These are phyloP conservation scores for Fragilaria crotonensis DNA, from an alignment of 108 stramenopile species.

Conservation along the genomic window DNA sequence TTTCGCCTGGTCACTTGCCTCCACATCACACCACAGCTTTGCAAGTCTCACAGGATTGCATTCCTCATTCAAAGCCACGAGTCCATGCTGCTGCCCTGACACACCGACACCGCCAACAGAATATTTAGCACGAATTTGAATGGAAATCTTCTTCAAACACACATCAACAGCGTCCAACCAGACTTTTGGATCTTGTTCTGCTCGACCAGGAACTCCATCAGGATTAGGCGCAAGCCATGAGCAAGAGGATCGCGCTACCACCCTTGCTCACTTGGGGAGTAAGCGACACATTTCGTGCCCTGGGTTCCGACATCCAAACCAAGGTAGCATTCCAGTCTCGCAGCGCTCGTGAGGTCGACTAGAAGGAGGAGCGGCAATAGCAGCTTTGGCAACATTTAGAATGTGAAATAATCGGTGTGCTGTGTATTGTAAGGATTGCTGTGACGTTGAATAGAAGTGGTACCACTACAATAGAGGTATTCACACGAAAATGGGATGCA, in stretches of 20 bases:
- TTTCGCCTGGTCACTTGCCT: slow-evolving; percentile 11
- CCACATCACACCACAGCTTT: slow-evolving; percentile 24
- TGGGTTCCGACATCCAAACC: slow-evolving; percentile 17
- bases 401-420: no score
- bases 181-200: slow-evolving; percentile 16
- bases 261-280: neutral
- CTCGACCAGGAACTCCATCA: slow-evolving; percentile 6
- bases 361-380: no score
- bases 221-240: slow-evolving; percentile 7
- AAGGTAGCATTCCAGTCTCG: slow-evolving; percentile 2
- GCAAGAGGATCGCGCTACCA: slow-evolving; percentile 6
- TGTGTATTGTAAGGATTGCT: no score
- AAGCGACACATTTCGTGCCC: slow-evolving; percentile 7
- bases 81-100: slow-evolving; percentile 19
- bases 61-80: slow-evolving; percentile 7
- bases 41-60: slow-evolving; percentile 7
- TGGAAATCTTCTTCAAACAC: slow-evolving; percentile 2
- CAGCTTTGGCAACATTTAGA: no score
- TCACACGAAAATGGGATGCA: no score
- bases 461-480: no score
- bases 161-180: slow-evolving; percentile 12
- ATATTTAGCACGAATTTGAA: neutral
- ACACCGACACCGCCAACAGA: slow-evolving; percentile 11
- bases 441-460: no score
- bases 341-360: no score